Evolutionary conservation across 208 protist genomes (phyloP).

Genomic region (Eutreptiella sp.): DNA sequence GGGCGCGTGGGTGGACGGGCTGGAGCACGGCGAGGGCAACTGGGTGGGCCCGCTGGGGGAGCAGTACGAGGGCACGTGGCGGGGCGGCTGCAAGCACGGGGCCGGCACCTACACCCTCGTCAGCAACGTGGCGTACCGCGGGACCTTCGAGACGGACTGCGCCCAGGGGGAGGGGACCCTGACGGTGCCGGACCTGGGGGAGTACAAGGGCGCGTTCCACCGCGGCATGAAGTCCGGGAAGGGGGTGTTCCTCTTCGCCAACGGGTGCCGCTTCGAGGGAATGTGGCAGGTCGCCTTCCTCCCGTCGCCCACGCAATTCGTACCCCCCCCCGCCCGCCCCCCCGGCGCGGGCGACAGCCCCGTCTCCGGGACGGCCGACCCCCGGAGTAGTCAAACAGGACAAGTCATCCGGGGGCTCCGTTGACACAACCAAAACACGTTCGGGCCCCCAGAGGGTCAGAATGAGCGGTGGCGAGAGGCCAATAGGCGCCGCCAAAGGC

Average conservation of each 20-base stretch:
- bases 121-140: constrained; percentile 33
- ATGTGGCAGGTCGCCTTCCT: constrained; percentile 19
- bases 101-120: constrained; percentile 23
- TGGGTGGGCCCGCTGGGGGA: constrained; percentile 10
- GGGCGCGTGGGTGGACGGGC: constrained; percentile 27
- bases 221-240: constrained; percentile 9
- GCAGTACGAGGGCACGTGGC: constrained; percentile 23
- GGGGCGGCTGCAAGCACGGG: constrained; percentile 24
- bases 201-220: constrained; percentile 33
- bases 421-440: too few species aligned
- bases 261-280: constrained; percentile 27
- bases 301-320: too few species aligned
- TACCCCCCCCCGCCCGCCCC: too few species aligned
- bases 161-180: constrained; percentile 38
- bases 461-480: too few species aligned
- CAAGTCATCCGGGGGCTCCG: too few species aligned
- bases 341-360: too few species aligned
- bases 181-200: constrained; percentile 27
- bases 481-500: too few species aligned
- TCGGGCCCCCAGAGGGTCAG: too few species aligned
- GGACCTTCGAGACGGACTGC: constrained; percentile 34
- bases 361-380: too few species aligned
- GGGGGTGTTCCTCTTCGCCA: constrained; percentile 12
- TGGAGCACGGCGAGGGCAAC: background rate
- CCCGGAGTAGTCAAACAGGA: too few species aligned